Evolutionary conservation across 345 rosid species (phyloP), one percentile per base, ranked within the genome.

Genomic region (Anastatica hierochuntica): DNA sequence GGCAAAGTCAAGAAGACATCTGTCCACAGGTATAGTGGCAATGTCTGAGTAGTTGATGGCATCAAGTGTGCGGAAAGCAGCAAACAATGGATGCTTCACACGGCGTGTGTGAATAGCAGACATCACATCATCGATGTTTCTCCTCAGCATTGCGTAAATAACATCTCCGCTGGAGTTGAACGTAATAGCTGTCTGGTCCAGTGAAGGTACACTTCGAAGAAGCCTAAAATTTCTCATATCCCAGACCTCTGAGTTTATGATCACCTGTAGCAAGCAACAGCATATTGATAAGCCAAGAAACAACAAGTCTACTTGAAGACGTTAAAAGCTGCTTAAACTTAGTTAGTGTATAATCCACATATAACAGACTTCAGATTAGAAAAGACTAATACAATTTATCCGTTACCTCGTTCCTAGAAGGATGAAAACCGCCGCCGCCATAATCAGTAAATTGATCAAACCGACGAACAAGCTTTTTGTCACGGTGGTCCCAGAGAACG

Each of bases 371-470:
- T n/a, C n/a, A n/a, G n/a, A n/a, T n/a, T 43, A n/a, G n/a, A n/a
- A 52, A 45, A 44, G 45, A 43, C 39, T 18, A 14, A 20, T n/a
- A n/a, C n/a, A 56, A 39, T 6, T 43, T n/a, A n/a, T 49, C 6
- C 43, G 35, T 45, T 84, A 92, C 98, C 96, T 92, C 98, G 61
- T 81, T 88, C 53, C 95, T 81, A 66, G 96, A 85, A 71, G 98
- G 98, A 77, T 88, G 98, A 66, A 83, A 92, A 29, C 96, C 98
- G 43, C 98, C 96, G 8, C 98, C 98, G 2, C 98, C 98, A 70
- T 85, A 81, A 74, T 92, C 96, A 1, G 94, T 73, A 60, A 85
- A 88, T 63, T 88, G 96, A 68, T 92, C 98, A 60, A 92, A 88
- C 20, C 88, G 88, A 46, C 69, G 72, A 30, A 83, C 69, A 27